Evolutionary conservation across 139 green algal species (phyloP).

Genomic region (Desmodesmus armatus): DNA sequence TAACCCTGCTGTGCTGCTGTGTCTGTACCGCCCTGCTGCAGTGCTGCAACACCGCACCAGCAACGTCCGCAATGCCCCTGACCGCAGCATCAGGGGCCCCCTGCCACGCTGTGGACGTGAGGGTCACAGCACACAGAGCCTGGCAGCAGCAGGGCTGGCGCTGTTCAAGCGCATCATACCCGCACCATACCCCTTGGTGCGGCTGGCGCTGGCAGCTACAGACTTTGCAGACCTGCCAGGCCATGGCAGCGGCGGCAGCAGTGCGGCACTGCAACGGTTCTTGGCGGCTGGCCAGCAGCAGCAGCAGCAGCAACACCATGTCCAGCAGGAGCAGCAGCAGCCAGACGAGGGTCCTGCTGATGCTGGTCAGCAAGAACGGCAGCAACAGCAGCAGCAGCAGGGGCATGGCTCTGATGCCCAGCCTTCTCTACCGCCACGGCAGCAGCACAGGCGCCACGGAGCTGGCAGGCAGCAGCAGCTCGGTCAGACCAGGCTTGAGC

Average conservation of each 20-base stretch:
- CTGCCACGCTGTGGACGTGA: slow-evolving; percentile 62
- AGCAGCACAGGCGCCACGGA: too few species aligned
- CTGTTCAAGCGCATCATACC: slow-evolving; percentile 46
- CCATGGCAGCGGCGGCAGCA: background rate
- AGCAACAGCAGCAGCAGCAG: background rate
- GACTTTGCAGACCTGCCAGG: slow-evolving; percentile 59
- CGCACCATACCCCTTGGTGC: slow-evolving; percentile 72
- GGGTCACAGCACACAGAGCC: slow-evolving; percentile 26
- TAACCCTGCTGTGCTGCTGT: background rate
- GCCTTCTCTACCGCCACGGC: too few species aligned
- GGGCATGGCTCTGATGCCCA: background rate
- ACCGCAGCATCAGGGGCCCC: slow-evolving; percentile 62
- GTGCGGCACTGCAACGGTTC: slow-evolving; percentile 17
- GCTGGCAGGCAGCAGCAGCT: too few species aligned
- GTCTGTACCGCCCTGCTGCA: slow-evolving; percentile 9
- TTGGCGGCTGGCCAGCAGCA: slow-evolving; percentile 10
- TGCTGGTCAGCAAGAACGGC: too few species aligned
- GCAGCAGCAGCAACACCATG: slow-evolving; percentile 11
- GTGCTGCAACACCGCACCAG: slow-evolving; percentile 42
- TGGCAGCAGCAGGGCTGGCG: slow-evolving; percentile 52
- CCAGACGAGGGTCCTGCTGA: background rate
- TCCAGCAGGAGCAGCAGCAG: slow-evolving; percentile 10
- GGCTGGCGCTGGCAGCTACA: slow-evolving; percentile 70
- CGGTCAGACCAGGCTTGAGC: too few species aligned
- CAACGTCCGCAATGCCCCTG: background rate